Evolutionary conservation across 2,329 filamentous ascomycete species (phyloP), one percentile per base, ranked within the genome.

Genomic region (Neoascochyta sp.): DNA sequence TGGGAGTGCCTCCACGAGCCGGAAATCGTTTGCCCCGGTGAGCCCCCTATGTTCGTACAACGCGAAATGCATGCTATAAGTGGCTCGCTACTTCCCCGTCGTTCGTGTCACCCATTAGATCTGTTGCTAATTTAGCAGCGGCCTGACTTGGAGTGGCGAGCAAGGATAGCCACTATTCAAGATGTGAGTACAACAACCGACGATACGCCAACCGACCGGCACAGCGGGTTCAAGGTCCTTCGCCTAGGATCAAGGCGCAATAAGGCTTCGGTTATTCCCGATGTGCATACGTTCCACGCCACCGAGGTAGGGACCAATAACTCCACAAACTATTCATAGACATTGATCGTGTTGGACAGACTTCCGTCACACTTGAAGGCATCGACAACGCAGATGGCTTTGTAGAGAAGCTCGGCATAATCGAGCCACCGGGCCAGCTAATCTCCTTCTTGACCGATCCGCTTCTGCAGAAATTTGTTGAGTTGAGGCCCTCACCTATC

Each of bases 381-480:
- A 78, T 93, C 31, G 82, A 87, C 47, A 80, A 72, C 39, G 79
- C 80, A 9, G 69, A 78, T 14, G 71, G 77, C 27, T 81, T 94
- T 37, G 80, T 87, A 5, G 74, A 76, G 24, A 83, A 76, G 34
- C 62, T 94, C 7, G 86, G 93, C 46, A 83, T 74, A 44, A 80
- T 94, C 15, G 84, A 92, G 58, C 66, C 88, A 22, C 87, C 87
- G 0, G 88, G 84, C 41, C 87, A 94, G 60, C 70, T 93, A 2
- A 78, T 88, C 22, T 84, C 87, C 4, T 78, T 85, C 4, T 67
- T 93, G 9, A 76, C 75, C 2, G 84, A 93, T 51, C 82, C 82
- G 3, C 67, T 93, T 16, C 73, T 90, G 1, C 86, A 90, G 56
- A 92, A 90, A 53, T 75, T 70, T 31, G 69, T 90, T 14, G 65